Base-by-base conservation (phyloP, 78 protist genomes). In the Dictyostelium purpureum region DNA sequence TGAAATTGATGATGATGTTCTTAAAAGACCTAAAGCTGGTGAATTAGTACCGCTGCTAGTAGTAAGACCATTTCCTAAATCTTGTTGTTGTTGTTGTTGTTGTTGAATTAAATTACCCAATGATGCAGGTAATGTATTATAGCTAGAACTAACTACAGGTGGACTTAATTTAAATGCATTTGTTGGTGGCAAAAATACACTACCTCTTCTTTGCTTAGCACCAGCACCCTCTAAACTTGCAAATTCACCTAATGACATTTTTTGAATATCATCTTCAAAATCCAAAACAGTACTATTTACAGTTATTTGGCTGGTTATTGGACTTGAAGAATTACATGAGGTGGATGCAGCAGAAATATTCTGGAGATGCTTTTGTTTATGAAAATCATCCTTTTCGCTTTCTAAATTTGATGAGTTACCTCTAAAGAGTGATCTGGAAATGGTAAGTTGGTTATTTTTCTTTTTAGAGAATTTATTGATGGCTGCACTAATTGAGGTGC, bases 321-420 rank as follows among this genome's bases (percentile, higher is more conserved):
- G 79, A 9, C 49, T 38, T 69, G 71, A 12, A 28, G 71, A 33
- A n/a, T n/a, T n/a, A n/a, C n/a, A n/a, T 67, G 76, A 37, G 16
- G 45, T 21, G 40, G 59, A 28, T 73, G 76, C 19, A 6, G 37
- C 21, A 19, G 33, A 21, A 19, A 21, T 40, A 9, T 69, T 47
- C n/a, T 42, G 76, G 18, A 6, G 28, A 6, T 38, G 43, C 37
- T 38, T 26, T 16, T 33, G 40, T 16, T 65, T 26, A 31, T 69
- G 47, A 42, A 69, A 69, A 40, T 69, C 66, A 31, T 51, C 66
- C 33, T 51, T 42, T 47, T 51, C 67, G 21, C 52, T 35, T 21
- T 75, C 81, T 75, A 75, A 31, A 75, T 75, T 75, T 28, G 81
- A 75, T 33, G 81, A 75, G 52, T 75, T 47, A 51, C 81, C 81